Conservation (phyloP, 2,329 filamentous ascomycete genomes). For the Polytolypa hystricis region DNA sequence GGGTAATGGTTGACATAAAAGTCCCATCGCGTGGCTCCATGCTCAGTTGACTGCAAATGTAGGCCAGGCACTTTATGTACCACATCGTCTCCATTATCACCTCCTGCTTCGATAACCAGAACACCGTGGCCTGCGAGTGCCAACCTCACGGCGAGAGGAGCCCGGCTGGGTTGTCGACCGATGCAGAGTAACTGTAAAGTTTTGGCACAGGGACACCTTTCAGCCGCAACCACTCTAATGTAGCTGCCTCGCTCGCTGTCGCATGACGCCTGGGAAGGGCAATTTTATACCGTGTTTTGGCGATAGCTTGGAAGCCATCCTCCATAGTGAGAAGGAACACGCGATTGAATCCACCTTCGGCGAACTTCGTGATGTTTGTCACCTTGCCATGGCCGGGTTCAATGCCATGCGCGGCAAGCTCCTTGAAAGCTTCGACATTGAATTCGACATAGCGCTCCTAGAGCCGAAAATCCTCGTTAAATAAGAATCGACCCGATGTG, state of each 20-base stretch:
- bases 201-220: constrained; percentile 26
- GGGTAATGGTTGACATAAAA: constrained; percentile 54
- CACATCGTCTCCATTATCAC: constrained; percentile 42
- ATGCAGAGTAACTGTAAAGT: constrained; percentile 25
- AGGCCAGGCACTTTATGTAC: constrained; percentile 47
- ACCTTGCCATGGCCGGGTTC: constrained; percentile 4
- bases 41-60: constrained; percentile 44
- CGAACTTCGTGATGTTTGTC: constrained; percentile 12
- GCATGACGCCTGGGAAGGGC: constrained; percentile 15
- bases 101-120: constrained; percentile 51
- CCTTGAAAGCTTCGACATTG: constrained; percentile 10
- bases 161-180: constrained; percentile 25
- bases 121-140: constrained; percentile 50
- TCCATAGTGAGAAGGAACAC: constrained; percentile 16
- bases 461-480: constrained; percentile 8
- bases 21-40: constrained; percentile 48
- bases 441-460: constrained; percentile 9
- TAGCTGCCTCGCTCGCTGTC: constrained; percentile 26
- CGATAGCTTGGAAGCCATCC: constrained; percentile 16
- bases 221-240: constrained; percentile 21
- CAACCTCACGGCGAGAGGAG: constrained; percentile 48
- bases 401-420: constrained; percentile 5
- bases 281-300: constrained; percentile 17
- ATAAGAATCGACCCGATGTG: constrained; percentile 9
- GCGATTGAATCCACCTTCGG: too few relatives aligned